phyloP scores from a whole-genome alignment of 768 basidiomycete genomes.

The Tylopilus rubrobrunneus region DNA sequence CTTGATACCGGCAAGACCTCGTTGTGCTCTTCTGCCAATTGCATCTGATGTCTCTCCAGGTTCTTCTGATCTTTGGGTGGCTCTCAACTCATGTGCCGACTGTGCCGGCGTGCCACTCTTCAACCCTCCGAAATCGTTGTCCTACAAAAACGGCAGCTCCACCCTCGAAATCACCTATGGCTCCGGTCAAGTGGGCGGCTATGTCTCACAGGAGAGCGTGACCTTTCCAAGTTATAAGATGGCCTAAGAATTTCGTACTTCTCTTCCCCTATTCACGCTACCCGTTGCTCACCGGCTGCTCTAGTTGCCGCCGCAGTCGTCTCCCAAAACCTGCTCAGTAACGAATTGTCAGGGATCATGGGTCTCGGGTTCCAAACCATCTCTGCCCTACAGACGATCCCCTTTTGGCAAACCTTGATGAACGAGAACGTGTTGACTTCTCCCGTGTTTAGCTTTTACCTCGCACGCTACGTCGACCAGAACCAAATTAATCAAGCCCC shows the following conservation, averaged over 20 bases:
- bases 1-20: slow-evolving; percentile 70
- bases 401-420: slow-evolving; percentile 64
- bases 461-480: slow-evolving; percentile 48
- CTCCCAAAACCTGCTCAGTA: slow-evolving; percentile 43
- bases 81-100: slow-evolving; percentile 41
- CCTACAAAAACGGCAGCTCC: slow-evolving; percentile 28
- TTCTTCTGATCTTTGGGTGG: slow-evolving; percentile 88
- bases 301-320: slow-evolving; percentile 59
- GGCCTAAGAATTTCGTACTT: slow-evolving; percentile 53
- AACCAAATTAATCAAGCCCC: slow-evolving; percentile 33
- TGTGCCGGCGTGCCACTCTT: slow-evolving; percentile 47
- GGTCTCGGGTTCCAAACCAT: slow-evolving; percentile 68
- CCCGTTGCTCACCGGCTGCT: background rate
- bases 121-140: slow-evolving; percentile 39
- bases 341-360: slow-evolving; percentile 64
- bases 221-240: slow-evolving; percentile 62
- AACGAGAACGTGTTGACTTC: slow-evolving; percentile 37
- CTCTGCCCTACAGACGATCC: slow-evolving; percentile 49
- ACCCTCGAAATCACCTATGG: slow-evolving; percentile 40
- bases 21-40: too few relatives aligned
- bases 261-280: background rate
- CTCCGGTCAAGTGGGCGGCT: slow-evolving; percentile 61
- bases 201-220: slow-evolving; percentile 56
- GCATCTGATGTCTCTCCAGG: slow-evolving; percentile 9
- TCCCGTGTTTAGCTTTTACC: slow-evolving; percentile 63